Conservation (phyloP, 2,329 filamentous ascomycete species). For the Arthrobotrys sinensis region DNA sequence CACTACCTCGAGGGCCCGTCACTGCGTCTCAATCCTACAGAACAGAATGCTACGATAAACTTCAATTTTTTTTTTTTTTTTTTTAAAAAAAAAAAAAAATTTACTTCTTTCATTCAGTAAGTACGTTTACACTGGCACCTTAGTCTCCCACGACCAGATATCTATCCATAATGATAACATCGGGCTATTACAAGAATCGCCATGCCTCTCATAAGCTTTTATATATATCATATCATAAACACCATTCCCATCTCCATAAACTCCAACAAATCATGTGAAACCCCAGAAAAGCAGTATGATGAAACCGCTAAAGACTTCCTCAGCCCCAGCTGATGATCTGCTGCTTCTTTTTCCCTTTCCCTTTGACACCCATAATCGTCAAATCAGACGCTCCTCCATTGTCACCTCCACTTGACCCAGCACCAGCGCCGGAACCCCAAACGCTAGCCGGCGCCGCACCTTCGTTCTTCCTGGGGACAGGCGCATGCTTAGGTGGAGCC, state of each 20-base stretch:
- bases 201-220: neutral
- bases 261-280: slow-evolving; percentile 10
- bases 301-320: slow-evolving; percentile 18
- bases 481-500: slow-evolving; percentile 50
- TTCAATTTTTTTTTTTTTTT: too few relatives aligned
- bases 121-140: too few relatives aligned
- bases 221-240: slow-evolving; percentile 11
- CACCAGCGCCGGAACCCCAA: slow-evolving; percentile 62
- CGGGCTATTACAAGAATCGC: neutral
- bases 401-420: slow-evolving; percentile 62
- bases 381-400: slow-evolving; percentile 46
- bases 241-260: slow-evolving; percentile 2
- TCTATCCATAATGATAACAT: neutral
- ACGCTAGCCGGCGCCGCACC: slow-evolving; percentile 61
- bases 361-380: slow-evolving; percentile 64
- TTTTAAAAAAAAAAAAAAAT: too few relatives aligned
- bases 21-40: too few relatives aligned
- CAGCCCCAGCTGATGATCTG: slow-evolving; percentile 68
- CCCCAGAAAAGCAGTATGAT: neutral
- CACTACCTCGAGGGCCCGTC: too few relatives aligned
- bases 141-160: neutral
- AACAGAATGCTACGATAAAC: too few relatives aligned
- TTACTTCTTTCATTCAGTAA: neutral
- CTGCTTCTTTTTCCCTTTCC: slow-evolving; percentile 68
- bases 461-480: slow-evolving; percentile 61